A percentile compares a stretch with the other conserved stretches of the same genome.
Conservation (phyloP, 768 basidiomycete genomes). For the Russula sp. region DNA sequence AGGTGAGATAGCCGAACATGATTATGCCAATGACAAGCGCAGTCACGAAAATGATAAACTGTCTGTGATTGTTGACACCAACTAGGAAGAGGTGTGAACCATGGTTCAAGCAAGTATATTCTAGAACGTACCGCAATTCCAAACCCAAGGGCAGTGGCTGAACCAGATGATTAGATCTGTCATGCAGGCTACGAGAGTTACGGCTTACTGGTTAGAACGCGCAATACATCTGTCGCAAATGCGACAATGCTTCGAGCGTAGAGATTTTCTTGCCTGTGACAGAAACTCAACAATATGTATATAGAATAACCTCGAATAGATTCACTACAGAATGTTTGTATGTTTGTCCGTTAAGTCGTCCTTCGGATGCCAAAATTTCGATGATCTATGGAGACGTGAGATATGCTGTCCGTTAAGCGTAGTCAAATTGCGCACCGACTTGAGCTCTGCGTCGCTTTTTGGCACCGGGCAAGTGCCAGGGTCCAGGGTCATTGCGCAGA, state of each 20-base stretch:
- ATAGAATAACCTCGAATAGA: not conserved
- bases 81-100: slow-evolving; percentile 34
- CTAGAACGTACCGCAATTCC: slow-evolving; percentile 83
- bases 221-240: slow-evolving; percentile 86
- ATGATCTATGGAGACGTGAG: no score
- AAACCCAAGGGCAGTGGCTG: slow-evolving; percentile 98
- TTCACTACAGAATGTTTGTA: slow-evolving; percentile 37
- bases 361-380: no score
- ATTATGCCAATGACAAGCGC: no score
- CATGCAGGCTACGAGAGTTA: not conserved
- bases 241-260: slow-evolving; percentile 94
- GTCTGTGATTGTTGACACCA: no score
- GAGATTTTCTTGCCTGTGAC: slow-evolving; percentile 70
- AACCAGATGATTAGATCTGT: slow-evolving; percentile 10
- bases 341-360: no score
- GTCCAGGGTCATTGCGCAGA: slow-evolving; percentile 40
- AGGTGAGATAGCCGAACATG: slow-evolving; percentile 24
- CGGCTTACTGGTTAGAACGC: slow-evolving; percentile 84
- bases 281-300: not conserved
- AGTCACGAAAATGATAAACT: no score
- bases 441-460: no score
- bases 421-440: no score
- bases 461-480: no score
- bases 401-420: no score
- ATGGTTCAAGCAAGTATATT: not conserved